Base-by-base conservation (phyloP, 2,329 filamentous ascomycete genomes). In the Epichloe sibirici region DNA sequence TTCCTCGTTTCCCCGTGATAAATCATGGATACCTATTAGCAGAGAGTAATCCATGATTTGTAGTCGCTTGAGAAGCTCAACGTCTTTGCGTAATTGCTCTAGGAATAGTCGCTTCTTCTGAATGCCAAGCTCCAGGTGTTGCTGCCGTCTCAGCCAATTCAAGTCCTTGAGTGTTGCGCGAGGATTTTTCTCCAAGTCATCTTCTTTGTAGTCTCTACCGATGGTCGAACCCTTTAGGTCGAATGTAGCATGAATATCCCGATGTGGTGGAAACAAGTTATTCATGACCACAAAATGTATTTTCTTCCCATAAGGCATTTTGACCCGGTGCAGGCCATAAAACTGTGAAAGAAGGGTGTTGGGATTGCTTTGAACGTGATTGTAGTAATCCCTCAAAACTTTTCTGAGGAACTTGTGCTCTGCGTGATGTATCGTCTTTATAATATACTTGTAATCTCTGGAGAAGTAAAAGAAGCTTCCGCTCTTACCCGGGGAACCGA, bases 231-330 rank as follows among this genome's bases (percentile, higher is more conserved):
- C 93, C 71, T 98, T 98, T 60, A 98, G 70, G 67, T 98, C 93
- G 64, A 95, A 98, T 3, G 90, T 98, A 63, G 89, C 83, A 71
- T 98, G 93, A 55, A 98, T 97, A 67, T 98, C 93, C 60, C 91
- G 82, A 71, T 98, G 93, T 6, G 93, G 91, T 12, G 93, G 93
- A 64, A 98, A 98, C 15, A 98, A 79, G 68, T 98, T 98, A 75
- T 98, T 98, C 93, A 98, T 98, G 65, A 98, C 90, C 55, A 98
- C 93, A 62, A 98, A 98, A 69, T 98, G 93, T 52, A 97, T 96
- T 73, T 98, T 98, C 65, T 91, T 86, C 57, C 93, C 93, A 66
- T 95, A 97, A 0, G 91, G 90, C 75, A 96, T 94, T 77, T 98
- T 98, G 62, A 98, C 93, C 55, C 93, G 84, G 70, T 98, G 93